Evolutionary conservation across 2,329 filamentous ascomycete genomes (phyloP).

Genomic region (Diaporthe citrichinensis): DNA sequence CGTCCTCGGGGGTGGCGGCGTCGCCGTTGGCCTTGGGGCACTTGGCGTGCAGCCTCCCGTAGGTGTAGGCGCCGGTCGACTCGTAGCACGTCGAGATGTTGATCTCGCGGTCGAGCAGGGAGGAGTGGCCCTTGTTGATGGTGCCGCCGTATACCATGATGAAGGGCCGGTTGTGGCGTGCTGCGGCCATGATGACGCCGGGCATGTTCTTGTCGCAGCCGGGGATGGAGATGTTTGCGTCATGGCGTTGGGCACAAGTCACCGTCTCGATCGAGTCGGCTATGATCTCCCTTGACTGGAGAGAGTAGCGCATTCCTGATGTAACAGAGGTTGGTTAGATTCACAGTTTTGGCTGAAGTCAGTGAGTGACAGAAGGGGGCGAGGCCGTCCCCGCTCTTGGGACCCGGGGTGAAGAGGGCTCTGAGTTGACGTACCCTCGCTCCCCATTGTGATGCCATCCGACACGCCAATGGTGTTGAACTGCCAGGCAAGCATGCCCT

Average conservation of each 20-base stretch:
- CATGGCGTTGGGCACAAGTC: conserved; percentile 91
- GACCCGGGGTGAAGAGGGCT: conserved; percentile 43
- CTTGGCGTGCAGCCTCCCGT: conserved; percentile 81
- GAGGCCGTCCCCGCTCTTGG: neutral
- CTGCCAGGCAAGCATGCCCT: conserved; percentile 94
- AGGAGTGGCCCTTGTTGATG: conserved; percentile 88
- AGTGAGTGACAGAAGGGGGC: neutral
- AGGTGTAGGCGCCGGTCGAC: conserved; percentile 85
- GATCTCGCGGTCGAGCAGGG: conserved; percentile 81
- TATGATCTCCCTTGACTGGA: conserved; percentile 92
- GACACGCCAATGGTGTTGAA: conserved; percentile 92
- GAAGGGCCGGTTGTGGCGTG: conserved; percentile 90
- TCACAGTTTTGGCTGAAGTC: neutral
- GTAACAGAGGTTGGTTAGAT: conserved; percentile 34
- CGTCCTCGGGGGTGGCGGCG: conserved; percentile 79
- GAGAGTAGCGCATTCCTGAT: conserved; percentile 90
- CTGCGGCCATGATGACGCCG: conserved; percentile 90
- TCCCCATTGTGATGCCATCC: conserved; percentile 95
- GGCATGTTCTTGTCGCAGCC: conserved; percentile 99
- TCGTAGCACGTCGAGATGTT: conserved; percentile 94
- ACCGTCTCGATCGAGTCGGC: conserved; percentile 95
- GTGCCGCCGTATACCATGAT: conserved; percentile 97
- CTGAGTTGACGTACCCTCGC: conserved; percentile 73
- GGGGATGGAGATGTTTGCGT: conserved; percentile 93
- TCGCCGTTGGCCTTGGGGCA: conserved; percentile 65